Conservation (phyloP, 129 eudicot species). For the Gnaphalium uliginosum region DNA sequence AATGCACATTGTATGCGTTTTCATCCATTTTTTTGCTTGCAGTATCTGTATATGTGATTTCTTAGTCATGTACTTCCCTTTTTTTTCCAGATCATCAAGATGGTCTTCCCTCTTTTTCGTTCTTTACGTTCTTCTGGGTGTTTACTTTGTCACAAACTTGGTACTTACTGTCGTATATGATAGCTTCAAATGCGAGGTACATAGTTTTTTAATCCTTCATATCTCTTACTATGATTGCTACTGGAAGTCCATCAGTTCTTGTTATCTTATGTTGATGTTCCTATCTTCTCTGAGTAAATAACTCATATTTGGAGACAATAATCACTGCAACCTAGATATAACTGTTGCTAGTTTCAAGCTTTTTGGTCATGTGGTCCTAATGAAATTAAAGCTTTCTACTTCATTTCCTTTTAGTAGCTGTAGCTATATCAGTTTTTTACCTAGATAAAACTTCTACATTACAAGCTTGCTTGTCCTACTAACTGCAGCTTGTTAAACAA, state of each 20-base stretch:
- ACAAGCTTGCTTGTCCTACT: constrained; percentile 27
- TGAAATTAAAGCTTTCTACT: constrained; percentile 7
- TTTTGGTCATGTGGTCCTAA: background rate
- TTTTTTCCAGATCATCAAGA: constrained; percentile 67
- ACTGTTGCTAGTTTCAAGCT: background rate
- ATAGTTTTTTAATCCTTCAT: constrained; percentile 6
- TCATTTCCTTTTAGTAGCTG: constrained; percentile 1
- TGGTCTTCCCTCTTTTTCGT: constrained; percentile 82
- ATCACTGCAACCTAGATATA: constrained; percentile 7
- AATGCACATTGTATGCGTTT: background rate
- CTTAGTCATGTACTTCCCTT: background rate
- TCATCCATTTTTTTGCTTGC: background rate
- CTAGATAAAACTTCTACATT: constrained; percentile 7
- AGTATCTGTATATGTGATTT: background rate
- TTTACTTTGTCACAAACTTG: constrained; percentile 95
- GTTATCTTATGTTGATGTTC: constrained; percentile 3
- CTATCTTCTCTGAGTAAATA: background rate
- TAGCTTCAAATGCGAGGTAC: constrained; percentile 87
- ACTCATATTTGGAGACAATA: background rate
- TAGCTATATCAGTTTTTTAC: background rate
- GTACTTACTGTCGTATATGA: constrained; percentile 96
- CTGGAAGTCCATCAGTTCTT: background rate
- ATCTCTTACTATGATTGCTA: background rate
- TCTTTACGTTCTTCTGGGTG: constrained; percentile 85
- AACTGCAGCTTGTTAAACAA: constrained; percentile 74